These are phyloP conservation scores for Rosa persica DNA, from an alignment of 306 rosid species.

Conservation along the genomic window DNA sequence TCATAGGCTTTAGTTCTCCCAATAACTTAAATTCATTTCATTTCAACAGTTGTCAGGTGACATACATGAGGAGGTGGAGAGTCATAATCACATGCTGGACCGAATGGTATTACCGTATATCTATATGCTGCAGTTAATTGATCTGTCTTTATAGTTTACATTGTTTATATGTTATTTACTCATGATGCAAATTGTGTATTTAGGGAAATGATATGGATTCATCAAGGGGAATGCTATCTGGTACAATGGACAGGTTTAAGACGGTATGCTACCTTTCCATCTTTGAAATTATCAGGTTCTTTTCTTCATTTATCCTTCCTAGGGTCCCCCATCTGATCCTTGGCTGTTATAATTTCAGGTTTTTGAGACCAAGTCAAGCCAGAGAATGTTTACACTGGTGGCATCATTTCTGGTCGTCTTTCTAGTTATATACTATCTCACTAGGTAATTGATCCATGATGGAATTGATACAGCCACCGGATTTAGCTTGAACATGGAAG, in stretches of 20 bases:
- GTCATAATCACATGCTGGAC: slow-evolving; percentile 85
- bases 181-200: slow-evolving; percentile 7
- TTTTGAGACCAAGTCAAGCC: slow-evolving; percentile 88
- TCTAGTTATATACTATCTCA: slow-evolving; percentile 82
- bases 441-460: slow-evolving; percentile 38
- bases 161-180: background rate
- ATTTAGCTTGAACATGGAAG: slow-evolving; percentile 12
- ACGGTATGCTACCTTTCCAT: slow-evolving; percentile 47
- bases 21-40: slow-evolving; percentile 19
- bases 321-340: slow-evolving; percentile 3
- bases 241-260: slow-evolving; percentile 93
- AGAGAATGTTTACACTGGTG: slow-evolving; percentile 82
- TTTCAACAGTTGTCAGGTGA: slow-evolving; percentile 89
- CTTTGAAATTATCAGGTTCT: background rate
- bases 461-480: slow-evolving; percentile 23
- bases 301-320: slow-evolving; percentile 15
- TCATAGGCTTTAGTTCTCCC: slow-evolving; percentile 8
- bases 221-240: slow-evolving; percentile 87
- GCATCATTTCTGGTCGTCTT: slow-evolving; percentile 81
- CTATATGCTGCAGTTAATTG: slow-evolving; percentile 21
- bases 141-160: background rate
- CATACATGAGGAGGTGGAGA: slow-evolving; percentile 89
- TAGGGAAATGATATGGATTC: slow-evolving; percentile 96
- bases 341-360: slow-evolving; percentile 51
- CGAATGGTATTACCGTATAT: slow-evolving; percentile 52